These are phyloP conservation scores for Umbelopsis sp. DNA, from an alignment of 371 early-diverging fungal species.

Conservation along the genomic window DNA sequence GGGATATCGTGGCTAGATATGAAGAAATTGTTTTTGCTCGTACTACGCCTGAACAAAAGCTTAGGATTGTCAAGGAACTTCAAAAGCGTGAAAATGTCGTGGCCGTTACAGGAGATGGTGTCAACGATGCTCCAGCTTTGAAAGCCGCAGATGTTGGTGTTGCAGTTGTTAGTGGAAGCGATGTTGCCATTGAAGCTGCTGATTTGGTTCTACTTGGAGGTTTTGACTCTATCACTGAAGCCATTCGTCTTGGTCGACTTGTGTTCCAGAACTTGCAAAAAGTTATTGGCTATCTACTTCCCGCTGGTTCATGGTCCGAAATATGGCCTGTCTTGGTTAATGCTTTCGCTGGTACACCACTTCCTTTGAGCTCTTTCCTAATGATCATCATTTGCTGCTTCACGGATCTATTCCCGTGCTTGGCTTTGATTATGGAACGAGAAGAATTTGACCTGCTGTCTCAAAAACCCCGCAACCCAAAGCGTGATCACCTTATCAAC, in stretches of 20 bases:
- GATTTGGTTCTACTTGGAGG: slow-evolving; percentile 66
- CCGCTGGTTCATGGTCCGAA: slow-evolving; percentile 54
- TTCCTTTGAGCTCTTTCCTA: slow-evolving; percentile 54
- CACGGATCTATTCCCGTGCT: slow-evolving; percentile 52
- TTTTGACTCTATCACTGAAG: slow-evolving; percentile 58
- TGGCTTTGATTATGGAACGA: slow-evolving; percentile 51
- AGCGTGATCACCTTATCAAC: slow-evolving; percentile 43
- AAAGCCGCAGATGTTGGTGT: slow-evolving; percentile 71
- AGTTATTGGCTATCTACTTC: slow-evolving; percentile 60
- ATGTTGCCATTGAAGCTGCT: slow-evolving; percentile 73
- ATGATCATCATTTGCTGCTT: slow-evolving; percentile 52
- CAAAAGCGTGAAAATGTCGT: slow-evolving; percentile 55
- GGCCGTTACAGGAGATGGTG: slow-evolving; percentile 87
- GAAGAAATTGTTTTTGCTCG: slow-evolving; percentile 78
- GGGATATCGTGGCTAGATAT: slow-evolving; percentile 41
- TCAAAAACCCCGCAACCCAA: slow-evolving; percentile 53
- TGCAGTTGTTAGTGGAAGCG: slow-evolving; percentile 64
- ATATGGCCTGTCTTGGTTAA: slow-evolving; percentile 53
- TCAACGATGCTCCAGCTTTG: slow-evolving; percentile 87
- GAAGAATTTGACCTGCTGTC: slow-evolving; percentile 55
- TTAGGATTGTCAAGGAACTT: slow-evolving; percentile 60
- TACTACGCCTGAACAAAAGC: slow-evolving; percentile 73
- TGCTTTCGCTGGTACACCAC: slow-evolving; percentile 54
- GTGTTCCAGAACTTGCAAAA: slow-evolving; percentile 70
- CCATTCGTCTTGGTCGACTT: slow-evolving; percentile 64